phyloP scores from a whole-genome alignment of 495 filamentous ascomycete genomes.

The Lasiosphaeria miniovina region DNA sequence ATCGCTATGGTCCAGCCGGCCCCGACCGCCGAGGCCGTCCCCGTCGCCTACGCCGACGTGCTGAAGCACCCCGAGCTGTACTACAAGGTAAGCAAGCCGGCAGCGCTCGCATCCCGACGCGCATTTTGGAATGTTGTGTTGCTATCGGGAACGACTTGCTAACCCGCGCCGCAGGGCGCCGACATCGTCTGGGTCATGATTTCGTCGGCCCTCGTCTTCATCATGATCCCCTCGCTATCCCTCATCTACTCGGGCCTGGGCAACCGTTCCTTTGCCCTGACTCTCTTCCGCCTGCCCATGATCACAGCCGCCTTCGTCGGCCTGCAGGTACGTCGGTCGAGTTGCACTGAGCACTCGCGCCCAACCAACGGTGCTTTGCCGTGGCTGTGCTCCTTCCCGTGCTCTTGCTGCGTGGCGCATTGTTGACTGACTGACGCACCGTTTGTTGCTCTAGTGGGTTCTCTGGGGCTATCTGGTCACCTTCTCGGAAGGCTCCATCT shows the following conservation, averaged over 20 bases:
- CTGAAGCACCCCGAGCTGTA: conserved; percentile 14
- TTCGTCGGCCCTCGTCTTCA: conserved; percentile 16
- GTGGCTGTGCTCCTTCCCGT: too few species aligned
- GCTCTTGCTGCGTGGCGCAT: not conserved
- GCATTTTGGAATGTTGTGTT: not conserved
- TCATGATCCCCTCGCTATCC: conserved; percentile 21
- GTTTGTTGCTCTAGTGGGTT: conserved; percentile 6
- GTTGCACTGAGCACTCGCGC: too few species aligned
- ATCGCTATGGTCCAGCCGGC: conserved; percentile 2
- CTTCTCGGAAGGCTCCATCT: conserved; percentile 9
- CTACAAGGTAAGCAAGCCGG: conserved; percentile 6
- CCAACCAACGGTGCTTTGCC: too few species aligned
- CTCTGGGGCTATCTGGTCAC: conserved; percentile 19
- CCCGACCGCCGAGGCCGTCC: conserved; percentile 1
- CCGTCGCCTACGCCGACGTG: conserved; percentile 10
- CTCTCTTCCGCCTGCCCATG: conserved; percentile 18
- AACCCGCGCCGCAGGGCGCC: not conserved
- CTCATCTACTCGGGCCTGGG: conserved; percentile 19
- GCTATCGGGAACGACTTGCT: not conserved
- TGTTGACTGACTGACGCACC: too few species aligned
- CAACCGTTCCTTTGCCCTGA: conserved; percentile 20
- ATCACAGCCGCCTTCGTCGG: conserved; percentile 17
- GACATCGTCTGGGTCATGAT: conserved; percentile 22
- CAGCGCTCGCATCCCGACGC: too few species aligned
- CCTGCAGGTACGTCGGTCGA: conserved; percentile 3